These are phyloP conservation scores for Aureobasidium mangrovei DNA, from an alignment of 2,329 filamentous ascomycete species.

Conservation along the genomic window DNA sequence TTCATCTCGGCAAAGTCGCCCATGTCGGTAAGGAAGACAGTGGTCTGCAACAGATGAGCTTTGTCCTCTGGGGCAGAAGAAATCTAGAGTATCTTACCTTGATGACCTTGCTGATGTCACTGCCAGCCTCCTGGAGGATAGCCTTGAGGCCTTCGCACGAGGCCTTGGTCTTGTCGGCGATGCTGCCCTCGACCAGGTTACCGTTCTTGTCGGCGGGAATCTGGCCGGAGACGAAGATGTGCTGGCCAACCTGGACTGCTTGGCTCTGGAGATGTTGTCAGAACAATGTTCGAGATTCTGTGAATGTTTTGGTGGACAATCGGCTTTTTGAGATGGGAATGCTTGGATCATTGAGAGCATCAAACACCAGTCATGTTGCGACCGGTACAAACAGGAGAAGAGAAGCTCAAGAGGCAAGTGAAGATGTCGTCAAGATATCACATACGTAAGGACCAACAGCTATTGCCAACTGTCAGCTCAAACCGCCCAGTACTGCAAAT, in stretches of 20 bases:
- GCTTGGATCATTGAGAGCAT: not conserved
- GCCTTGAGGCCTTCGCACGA: conserved; percentile 75
- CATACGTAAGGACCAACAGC: conserved; percentile 36
- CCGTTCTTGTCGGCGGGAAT: conserved; percentile 61
- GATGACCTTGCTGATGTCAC: conserved; percentile 68
- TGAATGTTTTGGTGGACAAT: no score
- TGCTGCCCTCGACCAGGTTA: conserved; percentile 53
- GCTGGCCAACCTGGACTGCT: conserved; percentile 59
- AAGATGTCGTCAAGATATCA: not conserved
- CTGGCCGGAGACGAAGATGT: conserved; percentile 65
- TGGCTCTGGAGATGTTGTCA: conserved; percentile 29
- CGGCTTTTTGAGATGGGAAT: not conserved
- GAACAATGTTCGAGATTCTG: not conserved
- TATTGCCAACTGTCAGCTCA: conserved; percentile 16
- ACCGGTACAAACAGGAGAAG: not conserved
- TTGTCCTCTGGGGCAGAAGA: not conserved
- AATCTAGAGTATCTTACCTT: conserved; percentile 50
- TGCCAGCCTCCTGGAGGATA: conserved; percentile 74
- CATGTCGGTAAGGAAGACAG: conserved; percentile 87
- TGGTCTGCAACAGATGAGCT: conserved; percentile 27
- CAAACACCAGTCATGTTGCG: not conserved
- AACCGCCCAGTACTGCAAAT: conserved; percentile 15
- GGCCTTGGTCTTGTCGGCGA: conserved; percentile 60
- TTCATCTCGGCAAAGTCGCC: conserved; percentile 82
- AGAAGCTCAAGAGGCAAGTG: not conserved